Conservation (phyloP, 371 early-diverging fungal species). For the Blakeslea trispora region DNA sequence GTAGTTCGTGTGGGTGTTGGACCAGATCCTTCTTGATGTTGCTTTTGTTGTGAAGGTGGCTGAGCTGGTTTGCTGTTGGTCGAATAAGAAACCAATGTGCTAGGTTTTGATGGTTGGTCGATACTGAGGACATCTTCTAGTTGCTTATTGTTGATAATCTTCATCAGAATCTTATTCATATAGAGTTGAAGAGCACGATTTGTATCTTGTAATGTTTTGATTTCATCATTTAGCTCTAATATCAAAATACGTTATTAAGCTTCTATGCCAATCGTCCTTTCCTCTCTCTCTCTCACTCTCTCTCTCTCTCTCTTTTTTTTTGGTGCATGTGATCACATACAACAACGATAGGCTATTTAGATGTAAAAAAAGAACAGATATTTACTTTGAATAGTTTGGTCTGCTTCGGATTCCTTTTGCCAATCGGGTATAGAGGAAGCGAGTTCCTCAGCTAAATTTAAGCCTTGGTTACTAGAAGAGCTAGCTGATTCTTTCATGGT, state of each 20-base stretch:
- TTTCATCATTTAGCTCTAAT: conserved; percentile 48
- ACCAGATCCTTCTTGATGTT: conserved; percentile 9
- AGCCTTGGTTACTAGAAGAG: conserved; percentile 13
- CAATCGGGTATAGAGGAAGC: conserved; percentile 37
- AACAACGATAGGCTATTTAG: not conserved
- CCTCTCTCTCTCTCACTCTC: too few species aligned
- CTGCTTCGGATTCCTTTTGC: conserved; percentile 21
- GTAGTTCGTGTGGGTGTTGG: conserved; percentile 40
- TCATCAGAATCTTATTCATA: conserved; percentile 55
- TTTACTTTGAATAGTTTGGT: conserved; percentile 20
- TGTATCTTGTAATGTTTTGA: conserved; percentile 44
- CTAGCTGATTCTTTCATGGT: conserved; percentile 15
- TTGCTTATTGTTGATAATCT: conserved; percentile 49
- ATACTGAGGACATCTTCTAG: conserved; percentile 53
- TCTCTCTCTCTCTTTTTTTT: too few species aligned
- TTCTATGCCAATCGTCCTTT: too few species aligned
- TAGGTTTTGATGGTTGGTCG: conserved; percentile 40
- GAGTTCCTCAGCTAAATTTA: conserved; percentile 65
- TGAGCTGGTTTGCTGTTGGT: not conserved
- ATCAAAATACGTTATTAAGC: too few species aligned
- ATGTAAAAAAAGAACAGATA: not conserved
- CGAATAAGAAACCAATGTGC: not conserved
- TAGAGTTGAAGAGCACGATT: conserved; percentile 52
- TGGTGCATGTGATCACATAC: too few species aligned
- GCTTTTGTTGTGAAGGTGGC: conserved; percentile 2